Percentiles rank a stretch among this genome's conserved stretches.
These are phyloP conservation scores for Mitragyna speciosa DNA, from an alignment of 257 asterid genomes.

Conservation along the genomic window DNA sequence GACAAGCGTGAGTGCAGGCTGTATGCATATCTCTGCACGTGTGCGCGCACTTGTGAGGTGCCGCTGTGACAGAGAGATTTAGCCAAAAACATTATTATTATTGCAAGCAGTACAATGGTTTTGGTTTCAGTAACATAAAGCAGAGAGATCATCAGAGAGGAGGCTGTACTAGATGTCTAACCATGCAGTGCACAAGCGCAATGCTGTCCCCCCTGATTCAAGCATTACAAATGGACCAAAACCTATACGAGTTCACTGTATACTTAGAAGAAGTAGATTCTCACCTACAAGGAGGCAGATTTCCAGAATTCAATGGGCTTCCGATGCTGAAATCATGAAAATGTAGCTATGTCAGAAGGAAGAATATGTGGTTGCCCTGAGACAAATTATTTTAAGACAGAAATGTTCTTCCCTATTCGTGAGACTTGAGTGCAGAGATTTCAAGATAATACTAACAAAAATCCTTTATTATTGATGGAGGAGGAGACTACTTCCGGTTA, in stretches of 20 bases:
- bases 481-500: conserved; percentile 12
- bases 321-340: conserved; percentile 53
- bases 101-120: background rate
- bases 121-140: background rate
- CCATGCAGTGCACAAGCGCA: background rate
- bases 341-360: background rate
- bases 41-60: background rate
- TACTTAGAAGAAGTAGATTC: background rate
- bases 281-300: conserved; percentile 34
- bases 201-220: too few species aligned
- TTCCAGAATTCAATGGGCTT: conserved; percentile 73
- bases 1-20: background rate
- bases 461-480: background rate
- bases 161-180: background rate
- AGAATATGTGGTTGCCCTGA: background rate
- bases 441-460: background rate
- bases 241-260: background rate
- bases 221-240: background rate
- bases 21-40: background rate
- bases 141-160: background rate
- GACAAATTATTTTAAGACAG: background rate
- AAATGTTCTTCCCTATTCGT: background rate
- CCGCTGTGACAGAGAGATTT: background rate
- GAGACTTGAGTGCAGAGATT: background rate
- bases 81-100: background rate